These are phyloP conservation scores for Dendrostoma leiphaemia DNA, from an alignment of 2,329 filamentous ascomycete genomes.

Conservation along the genomic window DNA sequence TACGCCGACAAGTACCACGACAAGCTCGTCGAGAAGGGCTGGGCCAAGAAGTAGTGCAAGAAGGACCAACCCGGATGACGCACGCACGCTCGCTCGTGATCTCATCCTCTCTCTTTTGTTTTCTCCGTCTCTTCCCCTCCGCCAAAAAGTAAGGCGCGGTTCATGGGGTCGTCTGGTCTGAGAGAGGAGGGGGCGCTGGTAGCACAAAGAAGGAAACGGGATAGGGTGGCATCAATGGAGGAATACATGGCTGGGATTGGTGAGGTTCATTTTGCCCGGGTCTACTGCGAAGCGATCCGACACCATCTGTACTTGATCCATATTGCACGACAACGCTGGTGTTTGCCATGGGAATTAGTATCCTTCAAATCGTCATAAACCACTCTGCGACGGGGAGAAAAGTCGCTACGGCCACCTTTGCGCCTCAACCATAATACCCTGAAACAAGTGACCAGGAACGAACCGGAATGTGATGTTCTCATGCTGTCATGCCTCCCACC, in stretches of 20 bases:
- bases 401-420: not conserved
- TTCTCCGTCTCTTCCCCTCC: no score
- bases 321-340: not conserved
- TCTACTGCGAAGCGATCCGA: not conserved
- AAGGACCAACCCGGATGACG: not conserved
- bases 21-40: conserved; percentile 53
- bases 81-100: no score
- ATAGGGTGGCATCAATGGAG: not conserved
- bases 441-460: not conserved
- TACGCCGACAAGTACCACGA: conserved; percentile 60
- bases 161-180: not conserved
- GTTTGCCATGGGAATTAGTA: not conserved
- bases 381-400: conserved; percentile 6
- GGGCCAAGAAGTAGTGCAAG: conserved; percentile 31
- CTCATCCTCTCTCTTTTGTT: no score
- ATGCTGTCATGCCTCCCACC: not conserved
- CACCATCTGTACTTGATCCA: not conserved
- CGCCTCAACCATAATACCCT: not conserved
- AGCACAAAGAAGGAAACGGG: not conserved
- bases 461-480: not conserved
- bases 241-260: not conserved
- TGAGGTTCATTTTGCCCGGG: not conserved
- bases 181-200: not conserved
- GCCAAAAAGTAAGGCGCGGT: conserved; percentile 3
- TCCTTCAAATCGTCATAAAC: conserved; percentile 11